These are phyloP conservation scores for Zygotorulaspora mrakii DNA, from an alignment of 1,139 yeast species.

Conservation along the genomic window DNA sequence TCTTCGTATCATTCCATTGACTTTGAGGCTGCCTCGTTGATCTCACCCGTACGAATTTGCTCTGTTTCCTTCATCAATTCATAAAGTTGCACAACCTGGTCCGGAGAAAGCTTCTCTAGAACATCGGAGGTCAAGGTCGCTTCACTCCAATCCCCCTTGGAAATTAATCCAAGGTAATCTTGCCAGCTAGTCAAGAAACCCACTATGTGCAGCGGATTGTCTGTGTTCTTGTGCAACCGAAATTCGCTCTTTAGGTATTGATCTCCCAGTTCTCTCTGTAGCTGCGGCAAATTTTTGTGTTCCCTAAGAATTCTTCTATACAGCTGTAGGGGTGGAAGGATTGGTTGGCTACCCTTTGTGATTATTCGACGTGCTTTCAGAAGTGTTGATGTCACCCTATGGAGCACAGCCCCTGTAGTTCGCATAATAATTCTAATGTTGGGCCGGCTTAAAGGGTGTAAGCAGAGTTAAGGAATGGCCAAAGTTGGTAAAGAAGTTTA, in stretches of 20 bases:
- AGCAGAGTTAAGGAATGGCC: no score
- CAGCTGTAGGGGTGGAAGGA: slow-evolving; percentile 76
- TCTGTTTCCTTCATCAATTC: slow-evolving; percentile 66
- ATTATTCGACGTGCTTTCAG: slow-evolving; percentile 17
- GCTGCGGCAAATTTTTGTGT: slow-evolving; percentile 62
- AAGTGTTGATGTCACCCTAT: slow-evolving; percentile 11
- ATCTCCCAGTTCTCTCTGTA: slow-evolving; percentile 79
- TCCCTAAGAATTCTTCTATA: slow-evolving; percentile 78
- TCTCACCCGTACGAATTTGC: slow-evolving; percentile 18
- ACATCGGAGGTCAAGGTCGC: slow-evolving; percentile 63
- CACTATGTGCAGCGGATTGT: slow-evolving; percentile 88
- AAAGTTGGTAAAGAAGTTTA: no score
- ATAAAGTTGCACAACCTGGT: slow-evolving; percentile 82
- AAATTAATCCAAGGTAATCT: slow-evolving; percentile 68
- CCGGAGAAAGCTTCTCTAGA: slow-evolving; percentile 81
- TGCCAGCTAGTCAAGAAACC: slow-evolving; percentile 96
- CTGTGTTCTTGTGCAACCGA: slow-evolving; percentile 74
- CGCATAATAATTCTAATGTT: slow-evolving; percentile 5
- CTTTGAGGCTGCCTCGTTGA: background rate
- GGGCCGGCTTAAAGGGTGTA: no score
- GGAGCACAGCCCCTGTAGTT: background rate
- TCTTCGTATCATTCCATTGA: no score
- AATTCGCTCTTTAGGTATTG: slow-evolving; percentile 86
- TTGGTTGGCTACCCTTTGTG: slow-evolving; percentile 45
- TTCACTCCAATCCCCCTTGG: slow-evolving; percentile 73